These are phyloP conservation scores for Apiosordaria backusii DNA, from an alignment of 495 filamentous ascomycete genomes.

Conservation along the genomic window DNA sequence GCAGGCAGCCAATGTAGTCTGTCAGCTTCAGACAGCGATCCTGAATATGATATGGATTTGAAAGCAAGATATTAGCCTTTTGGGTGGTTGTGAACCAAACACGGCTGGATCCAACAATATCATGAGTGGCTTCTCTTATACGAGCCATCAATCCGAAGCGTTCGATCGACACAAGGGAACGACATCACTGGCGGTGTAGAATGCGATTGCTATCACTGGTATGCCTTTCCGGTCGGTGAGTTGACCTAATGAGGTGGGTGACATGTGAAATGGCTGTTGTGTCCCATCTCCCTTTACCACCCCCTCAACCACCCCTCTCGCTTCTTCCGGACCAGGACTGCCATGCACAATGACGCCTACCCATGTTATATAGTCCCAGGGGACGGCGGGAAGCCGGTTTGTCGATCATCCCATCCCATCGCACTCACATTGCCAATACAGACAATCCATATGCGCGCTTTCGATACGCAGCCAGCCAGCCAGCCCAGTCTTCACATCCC, in stretches of 20 bases:
- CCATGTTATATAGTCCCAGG: not conserved
- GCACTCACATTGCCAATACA: too few relatives aligned
- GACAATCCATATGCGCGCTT: too few relatives aligned
- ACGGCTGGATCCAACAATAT: not conserved
- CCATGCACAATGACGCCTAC: not conserved
- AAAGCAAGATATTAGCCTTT: not conserved
- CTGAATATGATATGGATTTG: not conserved
- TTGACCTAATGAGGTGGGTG: not conserved
- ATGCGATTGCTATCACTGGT: not conserved
- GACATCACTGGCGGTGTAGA: not conserved
- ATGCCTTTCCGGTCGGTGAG: not conserved
- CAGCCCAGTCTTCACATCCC: too few relatives aligned
- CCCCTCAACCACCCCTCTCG: not conserved
- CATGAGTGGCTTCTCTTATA: not conserved
- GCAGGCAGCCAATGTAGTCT: not conserved
- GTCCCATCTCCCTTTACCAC: not conserved
- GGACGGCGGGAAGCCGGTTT: not conserved
- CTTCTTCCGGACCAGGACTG: not conserved
- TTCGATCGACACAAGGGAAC: too few relatives aligned
- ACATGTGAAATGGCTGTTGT: not conserved
- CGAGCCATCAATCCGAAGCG: too few relatives aligned
- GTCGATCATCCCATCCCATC: not conserved
- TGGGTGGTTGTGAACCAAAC: not conserved
- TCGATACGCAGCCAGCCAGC: too few relatives aligned
- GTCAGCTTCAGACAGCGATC: not conserved